A percentile compares a stretch with the other conserved stretches of the same genome.
Conservation (phyloP, 1,284 basidiomycete genomes). For the Schizophyllum amplum region DNA sequence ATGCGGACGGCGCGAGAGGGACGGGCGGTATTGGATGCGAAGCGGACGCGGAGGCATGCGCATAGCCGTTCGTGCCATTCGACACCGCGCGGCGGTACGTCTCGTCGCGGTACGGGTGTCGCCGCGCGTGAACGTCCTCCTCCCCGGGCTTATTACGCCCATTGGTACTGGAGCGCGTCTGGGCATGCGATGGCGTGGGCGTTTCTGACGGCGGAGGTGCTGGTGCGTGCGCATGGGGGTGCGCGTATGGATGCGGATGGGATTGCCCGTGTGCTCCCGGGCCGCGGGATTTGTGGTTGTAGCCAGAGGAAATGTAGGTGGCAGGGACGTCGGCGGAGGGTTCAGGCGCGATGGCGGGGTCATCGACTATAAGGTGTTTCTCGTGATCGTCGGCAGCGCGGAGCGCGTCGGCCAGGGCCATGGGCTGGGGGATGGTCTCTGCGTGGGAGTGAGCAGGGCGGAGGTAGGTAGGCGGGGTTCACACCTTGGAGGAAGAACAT, state of each 20-base stretch:
- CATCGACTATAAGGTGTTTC: conserved; percentile 47
- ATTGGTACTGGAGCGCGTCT: background rate
- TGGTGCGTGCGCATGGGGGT: background rate
- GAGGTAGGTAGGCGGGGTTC: conserved; percentile 9
- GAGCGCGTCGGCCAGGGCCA: conserved; percentile 51
- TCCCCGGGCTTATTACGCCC: background rate
- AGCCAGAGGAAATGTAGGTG: conserved; percentile 18
- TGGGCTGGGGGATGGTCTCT: conserved; percentile 64
- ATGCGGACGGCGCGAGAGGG: background rate
- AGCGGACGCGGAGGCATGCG: conserved; percentile 3
- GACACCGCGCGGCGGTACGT: background rate
- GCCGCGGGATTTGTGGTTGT: conserved; percentile 30
- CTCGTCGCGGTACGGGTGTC: background rate
- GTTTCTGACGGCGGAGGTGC: background rate
- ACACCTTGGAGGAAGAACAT: conserved; percentile 63
- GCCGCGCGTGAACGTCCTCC: background rate
- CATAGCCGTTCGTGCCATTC: background rate
- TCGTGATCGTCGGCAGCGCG: conserved; percentile 46
- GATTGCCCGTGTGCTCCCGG: conserved; percentile 4
- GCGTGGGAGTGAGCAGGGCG: conserved; percentile 5
- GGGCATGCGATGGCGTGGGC: background rate
- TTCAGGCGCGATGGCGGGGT: conserved; percentile 41
- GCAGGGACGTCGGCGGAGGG: conserved; percentile 13
- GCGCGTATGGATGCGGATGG: background rate
- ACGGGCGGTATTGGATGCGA: conserved; percentile 10